These are phyloP conservation scores for Alopecurus myosuroides DNA, from an alignment of 176 grass and related monocot species.

Conservation along the genomic window DNA sequence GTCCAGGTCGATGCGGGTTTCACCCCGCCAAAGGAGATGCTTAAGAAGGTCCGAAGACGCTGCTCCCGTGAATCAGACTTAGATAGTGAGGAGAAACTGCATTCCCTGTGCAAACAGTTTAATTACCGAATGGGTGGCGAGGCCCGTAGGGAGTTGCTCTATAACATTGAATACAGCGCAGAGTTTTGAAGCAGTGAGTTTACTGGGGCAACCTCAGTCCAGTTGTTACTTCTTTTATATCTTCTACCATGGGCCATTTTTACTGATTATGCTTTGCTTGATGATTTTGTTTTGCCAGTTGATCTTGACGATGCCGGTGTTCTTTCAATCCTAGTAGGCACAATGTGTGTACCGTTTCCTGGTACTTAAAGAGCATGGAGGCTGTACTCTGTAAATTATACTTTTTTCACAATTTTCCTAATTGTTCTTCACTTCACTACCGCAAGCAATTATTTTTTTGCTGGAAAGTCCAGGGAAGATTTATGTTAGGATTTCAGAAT, in stretches of 20 bases:
- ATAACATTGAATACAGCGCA: constrained; percentile 60
- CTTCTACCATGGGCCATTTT: neutral
- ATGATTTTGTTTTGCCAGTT: constrained; percentile 2
- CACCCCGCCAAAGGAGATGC: constrained; percentile 67
- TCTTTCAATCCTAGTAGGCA: constrained; percentile 33
- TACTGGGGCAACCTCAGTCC: neutral
- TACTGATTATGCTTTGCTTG: neutral
- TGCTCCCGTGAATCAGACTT: constrained; percentile 86
- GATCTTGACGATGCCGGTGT: constrained; percentile 18
- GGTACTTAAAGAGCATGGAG: constrained; percentile 14
- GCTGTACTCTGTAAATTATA: constrained; percentile 59
- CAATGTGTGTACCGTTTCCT: neutral
- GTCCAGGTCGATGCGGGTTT: constrained; percentile 75
- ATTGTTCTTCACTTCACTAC: constrained; percentile 18
- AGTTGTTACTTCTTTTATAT: neutral
- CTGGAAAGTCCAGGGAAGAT: constrained; percentile 1
- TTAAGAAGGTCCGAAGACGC: constrained; percentile 78
- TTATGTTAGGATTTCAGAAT: constrained; percentile 35
- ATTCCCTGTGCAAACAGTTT: constrained; percentile 56
- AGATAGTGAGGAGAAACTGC: constrained; percentile 60
- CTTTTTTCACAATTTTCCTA: constrained; percentile 14
- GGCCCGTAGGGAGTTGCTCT: constrained; percentile 67
- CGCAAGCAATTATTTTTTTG: constrained; percentile 3
- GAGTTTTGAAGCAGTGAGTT: constrained; percentile 55
- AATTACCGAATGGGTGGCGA: constrained; percentile 76